Evolutionary conservation across 225 moss, liverwort and hornwort genomes (phyloP), one percentile per base, ranked within the genome.

Genomic region (Bryum argenteum): DNA sequence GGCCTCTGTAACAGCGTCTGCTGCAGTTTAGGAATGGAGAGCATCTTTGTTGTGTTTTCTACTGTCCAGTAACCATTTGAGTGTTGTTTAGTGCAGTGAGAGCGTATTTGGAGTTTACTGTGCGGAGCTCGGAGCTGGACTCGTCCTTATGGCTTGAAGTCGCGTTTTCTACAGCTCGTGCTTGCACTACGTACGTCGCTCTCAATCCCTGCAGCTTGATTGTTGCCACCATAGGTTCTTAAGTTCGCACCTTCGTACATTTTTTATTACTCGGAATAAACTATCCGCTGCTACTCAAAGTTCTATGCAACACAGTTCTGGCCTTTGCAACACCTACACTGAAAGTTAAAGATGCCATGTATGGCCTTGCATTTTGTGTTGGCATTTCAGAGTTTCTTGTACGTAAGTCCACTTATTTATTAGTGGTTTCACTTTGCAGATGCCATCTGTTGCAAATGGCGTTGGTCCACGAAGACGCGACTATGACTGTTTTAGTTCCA

Each of bases 401-500:
- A 33, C 4, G 9, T 19, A n/a, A 26, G 16, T 38, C 23, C 8
- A 65, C 8, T 44, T 74, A 57, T 8, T 17, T 22, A 12, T 28
- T 55, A 0, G 0, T 9, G 23, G 48, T 28, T 48, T 51, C 24
- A n/a, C 57, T 50, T 39, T 24, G 9, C 54, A 72, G 70, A 78
- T 60, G 57, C 73, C 53, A 21, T 62, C 59, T 52, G 51, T 58
- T 69, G 69, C 54, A 48, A 78, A 78, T 60, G 63, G 57, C 61
- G 19, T 61, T 62, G 76, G 76, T 78, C 65, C 75, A 71, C 56
- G 81, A 69, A 75, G 70, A 66, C 76, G 58, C 33, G 70, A 73
- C 65, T 76, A 78, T 54, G 69, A 66, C 20, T 74, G 43, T 50
- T 48, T 21, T 22, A 56, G 48, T 56, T 69, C 55, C 16, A 61